A percentile compares a stretch with the other conserved stretches of the same genome.
Conservation (phyloP, 768 basidiomycete species). For the Pisolithus orientalis region DNA sequence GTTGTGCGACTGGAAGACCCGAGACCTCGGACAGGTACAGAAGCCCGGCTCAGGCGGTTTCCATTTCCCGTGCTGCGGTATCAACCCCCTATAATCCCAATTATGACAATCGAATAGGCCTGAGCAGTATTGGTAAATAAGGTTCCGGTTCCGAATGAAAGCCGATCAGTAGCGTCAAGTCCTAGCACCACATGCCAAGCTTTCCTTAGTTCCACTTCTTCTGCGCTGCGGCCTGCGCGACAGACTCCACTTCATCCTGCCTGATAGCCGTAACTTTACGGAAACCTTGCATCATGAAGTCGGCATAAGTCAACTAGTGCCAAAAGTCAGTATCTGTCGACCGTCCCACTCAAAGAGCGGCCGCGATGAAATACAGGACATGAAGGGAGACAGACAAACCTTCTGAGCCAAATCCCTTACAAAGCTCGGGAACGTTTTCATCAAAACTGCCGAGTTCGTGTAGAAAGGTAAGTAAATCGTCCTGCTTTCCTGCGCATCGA, state of each 20-base stretch:
- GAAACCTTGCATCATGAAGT: conserved; percentile 66
- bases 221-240: not conserved
- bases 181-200: too few relatives aligned
- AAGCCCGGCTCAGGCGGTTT: too few relatives aligned
- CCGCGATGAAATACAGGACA: not conserved
- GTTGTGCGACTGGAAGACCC: too few relatives aligned
- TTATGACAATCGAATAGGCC: too few relatives aligned
- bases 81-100: too few relatives aligned
- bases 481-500: conserved; percentile 76
- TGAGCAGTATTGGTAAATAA: too few relatives aligned
- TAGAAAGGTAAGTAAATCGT: conserved; percentile 71
- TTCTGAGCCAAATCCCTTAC: conserved; percentile 69
- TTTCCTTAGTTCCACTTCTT: not conserved
- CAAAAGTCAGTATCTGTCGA: conserved; percentile 6
- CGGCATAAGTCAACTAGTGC: conserved; percentile 56
- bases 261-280: conserved; percentile 57
- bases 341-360: not conserved
- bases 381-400: conserved; percentile 32
- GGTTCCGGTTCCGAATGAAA: too few relatives aligned
- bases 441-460: conserved; percentile 48
- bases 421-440: conserved; percentile 63
- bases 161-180: too few relatives aligned
- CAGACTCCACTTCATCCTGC: conserved; percentile 40
- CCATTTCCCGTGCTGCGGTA: too few relatives aligned
- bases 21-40: too few relatives aligned